Conservation (phyloP, 73 alveolate genomes). For the Paramecium primaurelia region DNA sequence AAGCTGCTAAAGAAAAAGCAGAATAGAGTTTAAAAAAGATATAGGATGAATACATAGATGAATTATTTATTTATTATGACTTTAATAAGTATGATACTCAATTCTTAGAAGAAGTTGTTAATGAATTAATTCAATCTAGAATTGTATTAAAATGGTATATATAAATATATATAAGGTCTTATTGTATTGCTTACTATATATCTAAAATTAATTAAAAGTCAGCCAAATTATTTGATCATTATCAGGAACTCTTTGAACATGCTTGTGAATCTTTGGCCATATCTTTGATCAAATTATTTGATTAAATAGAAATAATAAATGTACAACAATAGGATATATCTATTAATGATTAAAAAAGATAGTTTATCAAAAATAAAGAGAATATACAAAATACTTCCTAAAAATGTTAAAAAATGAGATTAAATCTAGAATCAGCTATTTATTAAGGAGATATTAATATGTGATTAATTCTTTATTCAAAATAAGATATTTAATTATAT, state of each 20-base stretch:
- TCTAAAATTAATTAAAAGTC: background rate
- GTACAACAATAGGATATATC: background rate
- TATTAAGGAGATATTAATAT: background rate
- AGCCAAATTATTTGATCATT: slow-evolving; percentile 6
- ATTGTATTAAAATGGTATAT: slow-evolving; percentile 11
- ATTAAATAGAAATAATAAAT: background rate
- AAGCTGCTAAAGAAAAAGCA: slow-evolving; percentile 36
- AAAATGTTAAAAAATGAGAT: background rate
- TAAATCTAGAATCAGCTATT: background rate
- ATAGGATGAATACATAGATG: background rate
- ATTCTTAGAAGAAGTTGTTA: background rate
- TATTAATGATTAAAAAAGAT: background rate
- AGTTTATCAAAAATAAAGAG: background rate
- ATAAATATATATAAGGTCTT: background rate
- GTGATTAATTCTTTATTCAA: background rate
- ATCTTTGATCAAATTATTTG: background rate
- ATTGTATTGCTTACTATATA: background rate
- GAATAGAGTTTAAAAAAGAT: background rate
- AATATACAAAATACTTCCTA: background rate
- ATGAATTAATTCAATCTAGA: slow-evolving; percentile 35
- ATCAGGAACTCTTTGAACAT: slow-evolving; percentile 6
- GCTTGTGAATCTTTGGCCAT: background rate
- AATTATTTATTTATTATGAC: background rate
- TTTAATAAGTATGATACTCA: background rate
- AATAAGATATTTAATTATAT: background rate